phyloP scores from a whole-genome alignment of 306 rosid genomes.

The Betula pendula region DNA sequence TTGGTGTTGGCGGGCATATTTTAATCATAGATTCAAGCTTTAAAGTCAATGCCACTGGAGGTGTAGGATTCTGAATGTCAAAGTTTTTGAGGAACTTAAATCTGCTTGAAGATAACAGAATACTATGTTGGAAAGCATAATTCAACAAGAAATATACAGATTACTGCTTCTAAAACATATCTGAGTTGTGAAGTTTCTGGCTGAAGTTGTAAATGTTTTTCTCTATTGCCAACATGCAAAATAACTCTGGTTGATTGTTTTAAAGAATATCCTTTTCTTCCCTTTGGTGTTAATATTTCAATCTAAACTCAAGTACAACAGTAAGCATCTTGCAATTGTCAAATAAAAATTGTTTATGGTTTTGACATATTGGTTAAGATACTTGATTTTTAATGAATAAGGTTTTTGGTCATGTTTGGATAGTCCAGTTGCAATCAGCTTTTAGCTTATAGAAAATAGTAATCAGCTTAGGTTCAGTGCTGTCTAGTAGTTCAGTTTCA shows the following conservation, averaged over 20 bases:
- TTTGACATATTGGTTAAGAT: not conserved
- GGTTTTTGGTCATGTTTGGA: not conserved
- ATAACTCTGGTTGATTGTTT: too few relatives aligned
- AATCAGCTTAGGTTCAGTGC: not conserved
- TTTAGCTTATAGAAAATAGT: too few relatives aligned
- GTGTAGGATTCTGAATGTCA: not conserved
- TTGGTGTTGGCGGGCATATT: too few relatives aligned
- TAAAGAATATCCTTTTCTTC: too few relatives aligned
- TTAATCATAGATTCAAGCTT: too few relatives aligned
- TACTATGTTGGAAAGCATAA: not conserved
- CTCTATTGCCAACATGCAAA: too few relatives aligned
- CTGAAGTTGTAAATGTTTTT: not conserved
- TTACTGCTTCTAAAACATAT: not conserved
- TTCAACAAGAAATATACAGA: not conserved
- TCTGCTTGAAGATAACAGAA: not conserved
- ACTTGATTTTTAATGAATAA: not conserved
- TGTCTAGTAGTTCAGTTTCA: not conserved
- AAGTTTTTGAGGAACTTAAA: not conserved
- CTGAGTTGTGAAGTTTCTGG: not conserved
- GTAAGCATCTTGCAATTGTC: not conserved
- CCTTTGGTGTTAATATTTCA: too few relatives aligned
- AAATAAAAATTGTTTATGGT: not conserved
- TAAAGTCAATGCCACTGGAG: not conserved
- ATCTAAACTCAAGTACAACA: too few relatives aligned
- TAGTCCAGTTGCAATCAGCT: not conserved